These are phyloP conservation scores for Cutaneotrichosporon mucoides DNA, from an alignment of 1,284 basidiomycete species.

Conservation along the genomic window DNA sequence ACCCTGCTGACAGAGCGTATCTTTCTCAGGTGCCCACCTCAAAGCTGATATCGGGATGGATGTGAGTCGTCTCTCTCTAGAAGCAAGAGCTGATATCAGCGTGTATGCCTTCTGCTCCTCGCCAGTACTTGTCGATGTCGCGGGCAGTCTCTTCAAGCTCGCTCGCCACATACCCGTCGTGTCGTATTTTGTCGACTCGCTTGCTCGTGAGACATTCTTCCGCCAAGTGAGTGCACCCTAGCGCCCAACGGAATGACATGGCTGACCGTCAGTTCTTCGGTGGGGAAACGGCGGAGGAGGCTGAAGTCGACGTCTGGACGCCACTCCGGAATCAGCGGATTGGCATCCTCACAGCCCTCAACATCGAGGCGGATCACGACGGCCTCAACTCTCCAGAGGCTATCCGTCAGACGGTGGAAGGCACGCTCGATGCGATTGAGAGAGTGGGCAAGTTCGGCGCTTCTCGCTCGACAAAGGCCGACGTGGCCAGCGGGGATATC, in stretches of 20 bases:
- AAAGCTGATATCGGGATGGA: background rate
- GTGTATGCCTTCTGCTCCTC: constrained; percentile 2
- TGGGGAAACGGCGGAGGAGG: background rate
- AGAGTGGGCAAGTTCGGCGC: background rate
- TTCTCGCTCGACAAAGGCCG: background rate
- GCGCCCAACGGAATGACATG: too few species aligned
- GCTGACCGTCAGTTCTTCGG: too few species aligned
- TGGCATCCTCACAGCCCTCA: background rate
- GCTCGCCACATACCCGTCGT: background rate
- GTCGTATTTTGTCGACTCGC: background rate
- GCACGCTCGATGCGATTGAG: background rate
- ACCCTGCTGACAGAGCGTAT: background rate
- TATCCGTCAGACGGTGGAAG: background rate
- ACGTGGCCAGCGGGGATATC: background rate
- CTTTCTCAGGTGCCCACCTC: background rate
- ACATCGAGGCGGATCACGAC: background rate
- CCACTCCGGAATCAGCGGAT: background rate
- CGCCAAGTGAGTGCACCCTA: too few species aligned
- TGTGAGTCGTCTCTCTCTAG: background rate
- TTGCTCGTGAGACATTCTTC: constrained; percentile 3
- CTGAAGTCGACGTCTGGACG: background rate
- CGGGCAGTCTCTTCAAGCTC: background rate
- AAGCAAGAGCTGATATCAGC: background rate
- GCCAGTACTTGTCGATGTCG: background rate
- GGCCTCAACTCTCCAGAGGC: background rate